Conservation (phyloP, 2,329 filamentous ascomycete species). For the Pseudogymnoascus pannorum region DNA sequence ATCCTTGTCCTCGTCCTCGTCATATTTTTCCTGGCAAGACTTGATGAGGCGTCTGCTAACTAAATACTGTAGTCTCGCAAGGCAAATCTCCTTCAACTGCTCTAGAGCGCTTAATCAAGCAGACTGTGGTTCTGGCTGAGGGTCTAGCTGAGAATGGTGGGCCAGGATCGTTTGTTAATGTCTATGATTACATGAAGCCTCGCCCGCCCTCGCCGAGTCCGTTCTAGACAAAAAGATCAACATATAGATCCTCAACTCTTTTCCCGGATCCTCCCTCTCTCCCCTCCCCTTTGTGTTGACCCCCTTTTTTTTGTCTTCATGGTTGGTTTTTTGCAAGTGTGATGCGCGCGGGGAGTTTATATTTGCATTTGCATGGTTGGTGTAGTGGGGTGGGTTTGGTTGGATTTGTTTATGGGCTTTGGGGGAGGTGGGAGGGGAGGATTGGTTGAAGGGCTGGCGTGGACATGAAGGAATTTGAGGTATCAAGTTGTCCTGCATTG, state of each 20-base stretch:
- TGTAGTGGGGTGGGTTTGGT: background rate
- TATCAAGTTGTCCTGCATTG: background rate
- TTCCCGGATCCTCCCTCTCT: background rate
- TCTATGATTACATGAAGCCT: constrained; percentile 41
- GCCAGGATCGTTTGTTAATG: constrained; percentile 74
- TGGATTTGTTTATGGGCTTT: background rate
- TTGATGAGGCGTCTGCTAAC: constrained; percentile 23
- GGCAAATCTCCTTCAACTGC: constrained; percentile 85
- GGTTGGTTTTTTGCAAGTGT: background rate
- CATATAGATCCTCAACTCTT: background rate
- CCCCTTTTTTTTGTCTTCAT: no score
- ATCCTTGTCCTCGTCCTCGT: constrained; percentile 2
- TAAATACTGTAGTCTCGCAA: constrained; percentile 63
- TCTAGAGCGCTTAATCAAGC: constrained; percentile 76
- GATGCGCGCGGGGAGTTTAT: background rate
- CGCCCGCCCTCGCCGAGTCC: background rate
- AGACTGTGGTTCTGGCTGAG: constrained; percentile 79
- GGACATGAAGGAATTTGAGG: no score
- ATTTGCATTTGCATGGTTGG: background rate
- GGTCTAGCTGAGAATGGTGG: constrained; percentile 74
- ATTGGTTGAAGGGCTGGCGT: no score
- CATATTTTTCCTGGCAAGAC: background rate
- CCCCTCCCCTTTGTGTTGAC: background rate
- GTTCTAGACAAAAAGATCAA: no score
- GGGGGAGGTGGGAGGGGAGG: no score